Evolutionary conservation across 345 rosid species (phyloP).

Genomic region (Eucalyptus sideroxylon): DNA sequence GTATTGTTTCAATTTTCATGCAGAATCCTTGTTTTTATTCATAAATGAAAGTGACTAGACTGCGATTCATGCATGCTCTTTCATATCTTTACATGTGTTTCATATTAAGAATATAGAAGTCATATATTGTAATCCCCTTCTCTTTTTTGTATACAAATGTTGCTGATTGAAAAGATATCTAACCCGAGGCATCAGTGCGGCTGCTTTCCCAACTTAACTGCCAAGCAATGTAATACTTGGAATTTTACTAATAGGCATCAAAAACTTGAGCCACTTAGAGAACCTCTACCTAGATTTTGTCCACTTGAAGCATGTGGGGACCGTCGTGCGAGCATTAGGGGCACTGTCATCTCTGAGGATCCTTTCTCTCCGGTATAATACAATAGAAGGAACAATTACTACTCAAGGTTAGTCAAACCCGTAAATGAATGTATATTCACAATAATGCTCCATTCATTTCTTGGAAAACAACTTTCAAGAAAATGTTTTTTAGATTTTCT

Average conservation of each 20-base stretch:
- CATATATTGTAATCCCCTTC: no score
- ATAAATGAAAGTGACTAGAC: no score
- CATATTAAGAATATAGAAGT: no score
- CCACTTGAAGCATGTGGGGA: neutral
- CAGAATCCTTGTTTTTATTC: no score
- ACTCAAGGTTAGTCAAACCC: neutral
- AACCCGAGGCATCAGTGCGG: accelerated
- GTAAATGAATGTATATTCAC: accelerated
- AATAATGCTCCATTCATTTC: accelerated
- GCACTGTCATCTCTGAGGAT: neutral
- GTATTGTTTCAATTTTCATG: accelerated
- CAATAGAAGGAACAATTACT: neutral
- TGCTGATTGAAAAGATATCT: no score
- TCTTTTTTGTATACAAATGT: no score
- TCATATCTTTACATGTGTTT: no score
- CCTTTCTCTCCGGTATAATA: accelerated
- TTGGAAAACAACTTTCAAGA: no score
- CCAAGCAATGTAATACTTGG: neutral
- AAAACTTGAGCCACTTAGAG: neutral
- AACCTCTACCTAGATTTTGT: neutral
- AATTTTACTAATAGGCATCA: neutral
- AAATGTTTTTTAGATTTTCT: no score
- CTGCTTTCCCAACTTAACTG: neutral
- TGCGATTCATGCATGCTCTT: no score
- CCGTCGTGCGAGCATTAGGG: neutral